These are phyloP conservation scores for Calvatia gigantea DNA, from an alignment of 768 basidiomycete genomes.

Conservation along the genomic window DNA sequence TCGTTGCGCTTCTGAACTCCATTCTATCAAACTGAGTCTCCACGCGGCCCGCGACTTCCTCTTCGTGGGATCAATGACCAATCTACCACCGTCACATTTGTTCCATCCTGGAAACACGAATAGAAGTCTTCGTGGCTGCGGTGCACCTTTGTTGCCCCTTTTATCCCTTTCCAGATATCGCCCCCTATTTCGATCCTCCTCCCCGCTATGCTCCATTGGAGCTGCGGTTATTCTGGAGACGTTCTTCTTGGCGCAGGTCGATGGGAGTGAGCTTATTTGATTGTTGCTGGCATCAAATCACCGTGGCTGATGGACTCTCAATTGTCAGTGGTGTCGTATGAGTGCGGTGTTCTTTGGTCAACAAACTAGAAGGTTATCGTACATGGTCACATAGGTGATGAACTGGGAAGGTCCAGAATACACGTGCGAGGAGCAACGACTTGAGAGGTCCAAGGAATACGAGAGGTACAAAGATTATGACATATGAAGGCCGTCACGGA, in stretches of 20 bases:
- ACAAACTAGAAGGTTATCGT: background rate
- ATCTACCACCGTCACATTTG: background rate
- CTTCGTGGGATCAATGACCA: background rate
- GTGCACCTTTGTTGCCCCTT: background rate
- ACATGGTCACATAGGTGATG: background rate
- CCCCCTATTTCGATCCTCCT: background rate
- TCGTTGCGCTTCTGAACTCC: background rate
- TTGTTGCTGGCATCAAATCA: background rate
- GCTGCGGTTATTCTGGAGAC: background rate
- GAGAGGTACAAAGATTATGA: background rate
- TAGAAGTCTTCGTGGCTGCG: background rate
- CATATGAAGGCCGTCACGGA: background rate
- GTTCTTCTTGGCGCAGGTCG: background rate
- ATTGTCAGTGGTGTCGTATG: too few relatives aligned
- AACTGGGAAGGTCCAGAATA: background rate
- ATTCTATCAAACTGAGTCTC: background rate
- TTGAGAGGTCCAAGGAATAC: background rate
- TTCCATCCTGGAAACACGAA: too few relatives aligned
- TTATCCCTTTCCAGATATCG: background rate
- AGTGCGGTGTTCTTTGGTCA: too few relatives aligned
- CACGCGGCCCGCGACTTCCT: background rate
- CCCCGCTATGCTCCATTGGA: constrained; percentile 1
- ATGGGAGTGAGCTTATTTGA: background rate
- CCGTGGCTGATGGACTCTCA: too few relatives aligned
- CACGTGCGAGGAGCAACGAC: background rate